These are phyloP conservation scores for Grosmannia clavigera DNA, from an alignment of 2,329 filamentous ascomycete species.

Conservation along the genomic window DNA sequence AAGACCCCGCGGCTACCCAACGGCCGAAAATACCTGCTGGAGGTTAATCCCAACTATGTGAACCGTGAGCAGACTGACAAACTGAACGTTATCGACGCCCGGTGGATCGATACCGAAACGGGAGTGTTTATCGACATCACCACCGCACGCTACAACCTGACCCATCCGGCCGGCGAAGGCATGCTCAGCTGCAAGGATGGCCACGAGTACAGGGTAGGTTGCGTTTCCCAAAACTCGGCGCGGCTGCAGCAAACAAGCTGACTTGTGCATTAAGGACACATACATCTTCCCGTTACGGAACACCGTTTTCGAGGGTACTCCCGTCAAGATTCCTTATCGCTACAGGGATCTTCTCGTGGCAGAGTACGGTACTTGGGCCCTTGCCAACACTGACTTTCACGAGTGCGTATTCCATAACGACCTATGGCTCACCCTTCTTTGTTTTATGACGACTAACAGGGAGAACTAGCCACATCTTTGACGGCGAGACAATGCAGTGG, in stretches of 20 bases:
- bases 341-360: slow-evolving; percentile 46
- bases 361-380: slow-evolving; percentile 42
- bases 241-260: not conserved
- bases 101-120: slow-evolving; percentile 34
- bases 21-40: slow-evolving; percentile 34
- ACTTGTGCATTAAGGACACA: slow-evolving; percentile 27
- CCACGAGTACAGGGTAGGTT: slow-evolving; percentile 32
- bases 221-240: not conserved
- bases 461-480: slow-evolving; percentile 10
- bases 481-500: slow-evolving; percentile 12
- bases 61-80: slow-evolving; percentile 25
- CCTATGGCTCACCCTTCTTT: not conserved
- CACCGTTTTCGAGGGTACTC: slow-evolving; percentile 54
- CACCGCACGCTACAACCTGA: slow-evolving; percentile 33
- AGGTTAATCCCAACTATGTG: slow-evolving; percentile 31
- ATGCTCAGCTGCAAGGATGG: slow-evolving; percentile 39
- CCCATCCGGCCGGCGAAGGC: slow-evolving; percentile 28
- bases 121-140: slow-evolving; percentile 40
- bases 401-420: slow-evolving; percentile 28
- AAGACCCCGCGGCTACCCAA: slow-evolving; percentile 24
- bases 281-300: slow-evolving; percentile 58
- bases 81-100: slow-evolving; percentile 33
- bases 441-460: not conserved
- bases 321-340: slow-evolving; percentile 52
- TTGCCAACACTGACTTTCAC: slow-evolving; percentile 38